A percentile compares a stretch with the other conserved stretches of the same genome.
These are phyloP conservation scores for Arabidopsis suecica DNA, from an alignment of 345 rosid genomes.

Conservation along the genomic window DNA sequence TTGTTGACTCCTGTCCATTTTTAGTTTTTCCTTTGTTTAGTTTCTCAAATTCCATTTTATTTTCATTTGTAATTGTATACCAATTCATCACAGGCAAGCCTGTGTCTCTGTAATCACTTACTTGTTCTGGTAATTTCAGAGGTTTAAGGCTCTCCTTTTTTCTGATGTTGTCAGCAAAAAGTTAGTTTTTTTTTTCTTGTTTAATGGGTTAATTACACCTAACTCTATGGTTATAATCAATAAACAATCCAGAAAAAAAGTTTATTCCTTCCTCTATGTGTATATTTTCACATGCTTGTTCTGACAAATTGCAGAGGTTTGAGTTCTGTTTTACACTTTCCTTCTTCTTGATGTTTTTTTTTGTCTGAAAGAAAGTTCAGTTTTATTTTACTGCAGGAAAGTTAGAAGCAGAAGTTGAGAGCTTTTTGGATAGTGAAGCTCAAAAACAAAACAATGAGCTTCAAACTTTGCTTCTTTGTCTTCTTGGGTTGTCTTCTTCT, in stretches of 20 bases:
- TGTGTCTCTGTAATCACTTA: constrained; percentile 22
- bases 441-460: constrained; percentile 50
- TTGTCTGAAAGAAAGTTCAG: background rate
- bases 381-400: constrained; percentile 2
- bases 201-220: constrained; percentile 19
- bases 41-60: no score
- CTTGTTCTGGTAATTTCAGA: constrained; percentile 21
- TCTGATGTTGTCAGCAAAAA: constrained; percentile 19
- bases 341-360: background rate
- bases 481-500: constrained; percentile 54
- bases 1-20: constrained; percentile 29
- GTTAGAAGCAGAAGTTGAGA: constrained; percentile 15
- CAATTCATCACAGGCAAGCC: background rate
- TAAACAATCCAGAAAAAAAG: constrained; percentile 1
- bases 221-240: constrained; percentile 15
- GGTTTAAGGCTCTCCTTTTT: background rate
- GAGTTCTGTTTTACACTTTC: constrained; percentile 13
- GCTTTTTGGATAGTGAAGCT: constrained; percentile 38
- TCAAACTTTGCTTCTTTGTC: constrained; percentile 45
- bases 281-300: constrained; percentile 30
- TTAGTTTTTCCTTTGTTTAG: background rate
- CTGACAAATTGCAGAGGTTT: constrained; percentile 33
- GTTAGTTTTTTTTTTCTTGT: background rate
- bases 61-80: background rate
- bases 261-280: constrained; percentile 23